phyloP scores from a whole-genome alignment of 306 rosid genomes.

The Lablab purpureus region DNA sequence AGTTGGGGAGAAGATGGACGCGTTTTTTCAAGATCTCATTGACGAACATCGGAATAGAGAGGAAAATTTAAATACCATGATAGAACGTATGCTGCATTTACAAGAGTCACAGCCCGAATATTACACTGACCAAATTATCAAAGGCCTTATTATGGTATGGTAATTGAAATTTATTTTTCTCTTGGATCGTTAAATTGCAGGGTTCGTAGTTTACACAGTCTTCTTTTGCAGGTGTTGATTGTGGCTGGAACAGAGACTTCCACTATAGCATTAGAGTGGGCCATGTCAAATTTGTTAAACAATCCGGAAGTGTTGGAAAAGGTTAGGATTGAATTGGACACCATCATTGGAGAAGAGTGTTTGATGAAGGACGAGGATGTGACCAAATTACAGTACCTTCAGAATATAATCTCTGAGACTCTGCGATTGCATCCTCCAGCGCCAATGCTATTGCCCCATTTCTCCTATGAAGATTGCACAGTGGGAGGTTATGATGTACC shows the following conservation, averaged over 20 bases:
- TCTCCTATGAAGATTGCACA: constrained; percentile 52
- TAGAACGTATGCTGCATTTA: constrained; percentile 56
- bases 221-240: constrained; percentile 47
- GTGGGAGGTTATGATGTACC: constrained; percentile 58
- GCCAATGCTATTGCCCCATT: constrained; percentile 59
- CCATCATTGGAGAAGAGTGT: background rate
- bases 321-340: background rate
- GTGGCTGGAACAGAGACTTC: constrained; percentile 70
- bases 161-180: background rate
- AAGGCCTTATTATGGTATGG: constrained; percentile 63
- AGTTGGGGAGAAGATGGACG: constrained; percentile 48
- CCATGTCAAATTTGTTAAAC: constrained; percentile 60
- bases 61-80: constrained; percentile 53
- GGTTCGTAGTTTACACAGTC: too few species aligned
- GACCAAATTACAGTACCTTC: constrained; percentile 56
- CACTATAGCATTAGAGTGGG: constrained; percentile 69
- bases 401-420: constrained; percentile 59
- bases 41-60: constrained; percentile 54
- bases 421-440: constrained; percentile 55
- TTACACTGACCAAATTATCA: constrained; percentile 68
- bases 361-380: constrained; percentile 57
- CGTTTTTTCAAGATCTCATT: constrained; percentile 61
- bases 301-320: constrained; percentile 44
- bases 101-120: constrained; percentile 62
- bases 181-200: too few species aligned